These are phyloP conservation scores for Dendrothele bispora DNA, from an alignment of 768 basidiomycete genomes.

Conservation along the genomic window DNA sequence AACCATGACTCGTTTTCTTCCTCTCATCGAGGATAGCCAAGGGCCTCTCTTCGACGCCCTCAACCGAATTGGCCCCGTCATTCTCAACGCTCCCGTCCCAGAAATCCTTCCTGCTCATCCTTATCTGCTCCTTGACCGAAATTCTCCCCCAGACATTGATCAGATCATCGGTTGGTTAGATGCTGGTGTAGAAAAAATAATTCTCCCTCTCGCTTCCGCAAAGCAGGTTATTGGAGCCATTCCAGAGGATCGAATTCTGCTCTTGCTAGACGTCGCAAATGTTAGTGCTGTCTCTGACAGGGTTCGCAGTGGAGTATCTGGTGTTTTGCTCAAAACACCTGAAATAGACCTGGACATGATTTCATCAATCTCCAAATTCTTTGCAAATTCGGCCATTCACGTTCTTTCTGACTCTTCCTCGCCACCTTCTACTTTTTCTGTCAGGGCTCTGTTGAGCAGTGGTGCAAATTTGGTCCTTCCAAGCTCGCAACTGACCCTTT, in stretches of 20 bases:
- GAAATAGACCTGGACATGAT: conserved; percentile 75
- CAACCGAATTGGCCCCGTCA: conserved; percentile 74
- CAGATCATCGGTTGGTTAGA: conserved; percentile 69
- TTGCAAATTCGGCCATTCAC: conserved; percentile 59
- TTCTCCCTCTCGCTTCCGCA: conserved; percentile 66
- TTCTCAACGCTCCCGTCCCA: conserved; percentile 46
- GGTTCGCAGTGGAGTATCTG: conserved; percentile 71
- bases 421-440: conserved; percentile 56
- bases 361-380: conserved; percentile 75
- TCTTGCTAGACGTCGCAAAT: conserved; percentile 74
- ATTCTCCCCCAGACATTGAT: conserved; percentile 46
- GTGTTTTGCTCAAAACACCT: conserved; percentile 76
- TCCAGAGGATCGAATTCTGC: conserved; percentile 69
- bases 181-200: conserved; percentile 75
- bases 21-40: conserved; percentile 52
- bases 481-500: conserved; percentile 64
- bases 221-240: conserved; percentile 67
- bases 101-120: conserved; percentile 34
- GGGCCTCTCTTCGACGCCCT: conserved; percentile 58
- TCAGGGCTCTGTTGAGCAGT: conserved; percentile 58
- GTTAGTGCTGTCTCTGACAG: conserved; percentile 76
- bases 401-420: conserved; percentile 51
- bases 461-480: conserved; percentile 73
- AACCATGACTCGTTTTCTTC: conserved; percentile 54
- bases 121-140: conserved; percentile 59